A percentile compares a stretch with the other conserved stretches of the same genome.
These are phyloP conservation scores for Sporobolomyces pararoseus DNA, from an alignment of 768 basidiomycete species.

Conservation along the genomic window DNA sequence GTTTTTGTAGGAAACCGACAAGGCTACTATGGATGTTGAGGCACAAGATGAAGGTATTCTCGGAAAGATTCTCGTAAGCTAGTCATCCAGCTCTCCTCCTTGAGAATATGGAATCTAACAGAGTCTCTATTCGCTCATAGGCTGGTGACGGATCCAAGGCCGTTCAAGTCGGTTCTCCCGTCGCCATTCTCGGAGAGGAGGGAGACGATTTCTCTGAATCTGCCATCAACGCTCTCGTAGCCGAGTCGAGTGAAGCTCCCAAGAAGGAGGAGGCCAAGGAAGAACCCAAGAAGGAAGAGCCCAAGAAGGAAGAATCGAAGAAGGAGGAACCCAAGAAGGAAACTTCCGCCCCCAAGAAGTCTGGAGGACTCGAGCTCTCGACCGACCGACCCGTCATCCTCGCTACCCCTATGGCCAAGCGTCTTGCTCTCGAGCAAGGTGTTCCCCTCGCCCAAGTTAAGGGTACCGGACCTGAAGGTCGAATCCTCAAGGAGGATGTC, in stretches of 20 bases:
- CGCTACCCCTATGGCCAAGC: conserved; percentile 92
- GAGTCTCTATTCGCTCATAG: conserved; percentile 52
- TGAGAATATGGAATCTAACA: not conserved
- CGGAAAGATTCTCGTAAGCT: conserved; percentile 87
- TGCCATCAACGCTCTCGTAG: conserved; percentile 54
- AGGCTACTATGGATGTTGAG: conserved; percentile 97
- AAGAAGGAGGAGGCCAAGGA: conserved; percentile 35
- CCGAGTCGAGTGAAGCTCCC: conserved; percentile 41
- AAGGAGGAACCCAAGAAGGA: conserved; percentile 30
- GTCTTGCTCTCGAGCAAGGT: conserved; percentile 89
- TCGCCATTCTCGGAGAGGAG: conserved; percentile 89
- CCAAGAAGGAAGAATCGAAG: conserved; percentile 22
- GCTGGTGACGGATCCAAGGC: conserved; percentile 78
- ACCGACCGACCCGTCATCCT: conserved; percentile 73
- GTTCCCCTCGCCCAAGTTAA: conserved; percentile 84
- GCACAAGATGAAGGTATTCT: conserved; percentile 95
- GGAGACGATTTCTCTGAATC: conserved; percentile 89
- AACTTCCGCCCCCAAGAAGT: conserved; percentile 38
- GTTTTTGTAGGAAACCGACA: conserved; percentile 84
- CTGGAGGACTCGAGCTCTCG: conserved; percentile 45
- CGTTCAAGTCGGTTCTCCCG: conserved; percentile 76
- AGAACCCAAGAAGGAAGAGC: conserved; percentile 33
- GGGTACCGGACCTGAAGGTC: conserved; percentile 87
- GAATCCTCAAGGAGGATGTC: conserved; percentile 90
- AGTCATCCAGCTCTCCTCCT: not conserved